Conservation (phyloP, 495 filamentous ascomycete genomes). For the Penicillium turbatum region DNA sequence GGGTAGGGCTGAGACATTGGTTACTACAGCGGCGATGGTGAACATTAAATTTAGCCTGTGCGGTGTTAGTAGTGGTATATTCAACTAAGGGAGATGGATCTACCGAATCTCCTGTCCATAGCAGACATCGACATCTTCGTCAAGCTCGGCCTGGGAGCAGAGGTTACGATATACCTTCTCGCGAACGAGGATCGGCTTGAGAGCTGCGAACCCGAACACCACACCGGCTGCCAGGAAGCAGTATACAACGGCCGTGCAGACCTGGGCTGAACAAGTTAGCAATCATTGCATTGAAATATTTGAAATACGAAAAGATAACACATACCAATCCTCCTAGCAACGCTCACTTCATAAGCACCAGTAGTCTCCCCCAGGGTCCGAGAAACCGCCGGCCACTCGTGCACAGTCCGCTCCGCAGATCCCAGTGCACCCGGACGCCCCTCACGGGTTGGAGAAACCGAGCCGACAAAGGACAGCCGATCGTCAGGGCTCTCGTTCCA, state of each 20-base stretch:
- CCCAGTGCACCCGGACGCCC: constrained; percentile 7
- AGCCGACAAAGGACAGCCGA: constrained; percentile 14
- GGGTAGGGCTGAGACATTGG: constrained; percentile 64
- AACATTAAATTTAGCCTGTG: constrained; percentile 81
- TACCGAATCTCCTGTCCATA: constrained; percentile 72
- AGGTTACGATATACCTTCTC: constrained; percentile 61
- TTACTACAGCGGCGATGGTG: constrained; percentile 61
- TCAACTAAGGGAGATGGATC: background rate
- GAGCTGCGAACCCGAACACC: constrained; percentile 70
- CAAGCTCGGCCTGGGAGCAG: constrained; percentile 56
- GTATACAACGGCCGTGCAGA: constrained; percentile 62
- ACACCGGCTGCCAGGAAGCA: constrained; percentile 75
- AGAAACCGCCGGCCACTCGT: constrained; percentile 5
- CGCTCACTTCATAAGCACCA: constrained; percentile 66
- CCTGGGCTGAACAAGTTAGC: constrained; percentile 30
- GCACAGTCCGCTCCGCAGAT: background rate
- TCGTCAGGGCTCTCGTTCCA: constrained; percentile 38
- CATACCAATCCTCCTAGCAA: constrained; percentile 60
- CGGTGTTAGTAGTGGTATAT: background rate
- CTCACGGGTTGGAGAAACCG: constrained; percentile 23
- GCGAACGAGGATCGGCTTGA: constrained; percentile 64
- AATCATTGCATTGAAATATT: background rate
- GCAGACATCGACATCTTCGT: constrained; percentile 60
- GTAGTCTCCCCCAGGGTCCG: constrained; percentile 39
- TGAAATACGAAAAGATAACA: background rate